A percentile compares a stretch with the other conserved stretches of the same genome.
Conservation (phyloP, 352 stramenopile species). For the Pythium brassicae region DNA sequence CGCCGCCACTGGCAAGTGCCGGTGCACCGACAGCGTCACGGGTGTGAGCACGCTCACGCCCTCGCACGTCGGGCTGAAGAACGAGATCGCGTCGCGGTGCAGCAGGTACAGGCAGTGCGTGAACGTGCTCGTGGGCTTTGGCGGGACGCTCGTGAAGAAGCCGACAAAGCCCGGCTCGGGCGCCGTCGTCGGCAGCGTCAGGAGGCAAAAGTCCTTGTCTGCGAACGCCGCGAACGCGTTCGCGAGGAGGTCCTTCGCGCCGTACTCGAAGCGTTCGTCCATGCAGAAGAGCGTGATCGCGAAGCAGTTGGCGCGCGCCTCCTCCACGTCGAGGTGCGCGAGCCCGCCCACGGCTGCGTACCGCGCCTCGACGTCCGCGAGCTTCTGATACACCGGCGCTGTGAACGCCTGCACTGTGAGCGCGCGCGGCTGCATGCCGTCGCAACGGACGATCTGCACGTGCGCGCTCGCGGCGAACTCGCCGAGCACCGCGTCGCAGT, state of each 20-base stretch:
- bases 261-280: conserved; percentile 35
- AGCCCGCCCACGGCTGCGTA: conserved; percentile 23
- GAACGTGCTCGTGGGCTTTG: conserved; percentile 42
- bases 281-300: conserved; percentile 65
- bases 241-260: conserved; percentile 36
- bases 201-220: conserved; percentile 45
- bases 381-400: conserved; percentile 38
- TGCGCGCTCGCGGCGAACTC: conserved; percentile 29
- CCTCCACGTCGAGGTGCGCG: conserved; percentile 23
- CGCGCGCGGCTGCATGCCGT: conserved; percentile 42
- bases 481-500: conserved; percentile 43
- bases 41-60: conserved; percentile 24
- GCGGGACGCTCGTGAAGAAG: conserved; percentile 36
- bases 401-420: conserved; percentile 46
- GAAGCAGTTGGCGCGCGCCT: conserved; percentile 54
- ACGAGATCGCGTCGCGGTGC: conserved; percentile 51
- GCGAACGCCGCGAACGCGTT: conserved; percentile 52
- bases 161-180: conserved; percentile 42
- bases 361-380: conserved; percentile 31
- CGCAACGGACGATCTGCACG: conserved; percentile 51
- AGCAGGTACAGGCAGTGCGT: conserved; percentile 55
- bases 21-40: conserved; percentile 31
- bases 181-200: conserved; percentile 47
- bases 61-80: conserved; percentile 34
- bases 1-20: conserved; percentile 14